Evolutionary conservation across 148 eudicot species (phyloP).

Genomic region (Rhododendron mucronatum): DNA sequence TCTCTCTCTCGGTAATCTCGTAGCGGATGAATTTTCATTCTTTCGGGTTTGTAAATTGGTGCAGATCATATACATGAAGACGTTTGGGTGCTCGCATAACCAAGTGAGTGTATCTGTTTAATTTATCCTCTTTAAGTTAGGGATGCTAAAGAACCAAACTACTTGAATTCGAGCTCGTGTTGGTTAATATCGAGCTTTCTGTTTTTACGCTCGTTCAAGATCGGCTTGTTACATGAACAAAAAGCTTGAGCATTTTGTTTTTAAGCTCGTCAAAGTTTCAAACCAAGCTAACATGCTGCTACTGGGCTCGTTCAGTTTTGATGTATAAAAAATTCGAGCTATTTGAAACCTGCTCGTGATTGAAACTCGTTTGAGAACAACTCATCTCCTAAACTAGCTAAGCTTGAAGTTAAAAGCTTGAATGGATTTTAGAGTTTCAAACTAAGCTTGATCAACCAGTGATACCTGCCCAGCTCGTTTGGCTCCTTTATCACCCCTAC

Average conservation of each 20-base stretch:
- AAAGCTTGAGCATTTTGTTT: background rate
- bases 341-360: background rate
- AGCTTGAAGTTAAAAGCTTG: background rate
- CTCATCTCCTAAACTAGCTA: background rate
- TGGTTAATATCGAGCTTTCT: too few relatives aligned
- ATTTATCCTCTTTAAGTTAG: background rate
- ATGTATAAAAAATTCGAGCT: background rate
- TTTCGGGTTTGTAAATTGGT: background rate
- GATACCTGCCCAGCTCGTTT: background rate
- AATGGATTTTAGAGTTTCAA: background rate
- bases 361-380: background rate
- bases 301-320: background rate
- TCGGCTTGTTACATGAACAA: background rate
- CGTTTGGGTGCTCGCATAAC: slow-evolving; percentile 97
- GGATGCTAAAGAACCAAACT: background rate
- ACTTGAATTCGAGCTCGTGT: background rate
- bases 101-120: slow-evolving; percentile 41
- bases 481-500: background rate
- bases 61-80: slow-evolving; percentile 86
- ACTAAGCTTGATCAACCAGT: background rate
- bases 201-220: background rate
- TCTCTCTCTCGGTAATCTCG: background rate
- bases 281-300: background rate
- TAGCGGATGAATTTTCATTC: background rate
- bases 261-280: background rate